Evolutionary conservation across 257 asterid genomes (phyloP).

Genomic region (Solanum tarijense): DNA sequence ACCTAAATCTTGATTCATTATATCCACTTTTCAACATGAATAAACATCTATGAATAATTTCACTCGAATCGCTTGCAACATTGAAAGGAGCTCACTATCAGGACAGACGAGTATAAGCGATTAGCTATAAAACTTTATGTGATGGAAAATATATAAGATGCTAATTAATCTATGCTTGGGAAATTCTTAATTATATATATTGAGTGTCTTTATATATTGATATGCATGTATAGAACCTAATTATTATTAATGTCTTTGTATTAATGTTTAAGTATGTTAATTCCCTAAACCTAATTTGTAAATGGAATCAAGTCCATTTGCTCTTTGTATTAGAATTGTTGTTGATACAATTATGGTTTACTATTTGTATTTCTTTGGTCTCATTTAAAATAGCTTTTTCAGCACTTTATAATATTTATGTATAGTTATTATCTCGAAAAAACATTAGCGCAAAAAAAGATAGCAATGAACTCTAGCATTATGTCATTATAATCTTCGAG

Average conservation of each 20-base stretch:
- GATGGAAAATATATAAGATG: neutral
- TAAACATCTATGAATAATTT: neutral
- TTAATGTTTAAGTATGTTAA: neutral
- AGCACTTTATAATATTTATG: neutral
- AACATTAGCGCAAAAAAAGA: no score
- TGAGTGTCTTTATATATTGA: neutral
- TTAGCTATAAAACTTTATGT: neutral
- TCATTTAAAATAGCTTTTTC: neutral
- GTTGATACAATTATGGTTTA: neutral
- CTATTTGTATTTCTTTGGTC: neutral
- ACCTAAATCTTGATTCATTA: slow-evolving; percentile 73
- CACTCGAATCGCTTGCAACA: neutral
- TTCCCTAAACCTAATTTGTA: neutral
- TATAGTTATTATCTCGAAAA: neutral
- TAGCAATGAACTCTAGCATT: no score
- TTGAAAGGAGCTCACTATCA: neutral
- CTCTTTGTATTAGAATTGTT: neutral
- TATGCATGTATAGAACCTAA: neutral
- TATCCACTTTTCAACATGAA: slow-evolving; percentile 45
- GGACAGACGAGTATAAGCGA: neutral
- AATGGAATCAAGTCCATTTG: neutral
- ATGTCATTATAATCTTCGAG: neutral
- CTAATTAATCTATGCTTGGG: neutral
- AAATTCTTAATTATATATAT: neutral
- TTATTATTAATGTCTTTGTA: neutral